Base-by-base conservation (phyloP, 495 filamentous ascomycete genomes). In the Aspergillus carlsbadensis region DNA sequence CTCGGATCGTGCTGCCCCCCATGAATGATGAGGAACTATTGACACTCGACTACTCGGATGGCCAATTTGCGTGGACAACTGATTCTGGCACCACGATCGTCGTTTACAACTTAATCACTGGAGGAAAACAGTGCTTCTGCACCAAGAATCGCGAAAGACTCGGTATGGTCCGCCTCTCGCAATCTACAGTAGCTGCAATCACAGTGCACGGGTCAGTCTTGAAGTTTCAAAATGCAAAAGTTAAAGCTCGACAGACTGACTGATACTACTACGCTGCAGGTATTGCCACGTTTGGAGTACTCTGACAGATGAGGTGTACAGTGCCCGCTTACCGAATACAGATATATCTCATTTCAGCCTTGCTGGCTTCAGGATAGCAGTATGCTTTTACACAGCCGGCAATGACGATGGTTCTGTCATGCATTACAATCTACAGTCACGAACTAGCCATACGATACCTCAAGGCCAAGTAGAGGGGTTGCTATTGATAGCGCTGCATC, bases 251-350 rank as follows among this genome's bases (percentile, higher is more conserved):
- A n/a, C n/a, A n/a, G n/a, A n/a, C n/a, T n/a, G n/a, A 45, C 26
- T 3, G 26, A 18, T 15, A 18, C 34, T 50, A 11, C 35, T 33
- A 26, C 24, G 6, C 2, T 10, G 17, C 18, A 70, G 65, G 35
- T 59, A 66, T 21, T 72, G 69, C 39, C 62, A 71, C 52, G 59
- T 65, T 29, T 75, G 70, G 72, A 51, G 67, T 42, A 35, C 69
- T 10, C 20, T 58, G 17, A 66, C 65, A 5, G 41, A 58, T 33
- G 58, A 65, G 20, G 54, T 15, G 48, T 46, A 34, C 56, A 44
- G 10, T 64, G 10, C 72, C 39, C 70, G 66, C 31, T 13, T 72
- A 11, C 59, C 68, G 1, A 63, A 63, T 2, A 6, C 43, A 13
- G 15, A 50, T 10, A 57, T 52, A 36, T 5, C 47, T 4, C 1